These are phyloP conservation scores for Phytophthora macrochlamydospora DNA, from an alignment of 352 stramenopile genomes.

Conservation along the genomic window DNA sequence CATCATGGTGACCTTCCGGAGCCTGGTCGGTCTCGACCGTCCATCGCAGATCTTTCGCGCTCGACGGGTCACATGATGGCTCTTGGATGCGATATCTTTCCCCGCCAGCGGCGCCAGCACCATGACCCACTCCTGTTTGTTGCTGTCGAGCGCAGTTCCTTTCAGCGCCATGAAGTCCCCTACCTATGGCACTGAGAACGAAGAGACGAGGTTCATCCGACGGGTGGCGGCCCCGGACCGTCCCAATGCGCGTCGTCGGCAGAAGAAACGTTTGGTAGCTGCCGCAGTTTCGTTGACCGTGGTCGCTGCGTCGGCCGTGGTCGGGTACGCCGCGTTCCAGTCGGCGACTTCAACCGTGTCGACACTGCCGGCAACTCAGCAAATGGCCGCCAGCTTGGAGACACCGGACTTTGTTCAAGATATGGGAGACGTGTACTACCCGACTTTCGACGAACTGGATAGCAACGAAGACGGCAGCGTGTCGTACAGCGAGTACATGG, in stretches of 20 bases:
- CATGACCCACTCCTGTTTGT: too few relatives aligned
- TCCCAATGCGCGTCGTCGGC: too few relatives aligned
- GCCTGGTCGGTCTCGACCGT: too few relatives aligned
- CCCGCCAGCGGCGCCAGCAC: too few relatives aligned
- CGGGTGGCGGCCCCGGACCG: slow-evolving; percentile 26
- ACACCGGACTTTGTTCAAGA: slow-evolving; percentile 38
- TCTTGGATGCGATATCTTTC: too few relatives aligned
- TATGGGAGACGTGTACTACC: slow-evolving; percentile 48
- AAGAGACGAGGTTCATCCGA: slow-evolving; percentile 64
- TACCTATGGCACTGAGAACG: slow-evolving; percentile 64
- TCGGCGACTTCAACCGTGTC: background rate
- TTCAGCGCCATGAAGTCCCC: slow-evolving; percentile 54
- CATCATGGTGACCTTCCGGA: too few relatives aligned
- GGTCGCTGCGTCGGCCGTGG: slow-evolving; percentile 42
- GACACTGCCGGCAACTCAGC: slow-evolving; percentile 19
- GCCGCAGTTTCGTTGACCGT: slow-evolving; percentile 43
- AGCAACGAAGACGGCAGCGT: slow-evolving; percentile 37
- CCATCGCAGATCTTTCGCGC: too few relatives aligned
- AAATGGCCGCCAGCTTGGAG: slow-evolving; percentile 18
- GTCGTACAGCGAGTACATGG: slow-evolving; percentile 43
- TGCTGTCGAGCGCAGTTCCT: too few relatives aligned
- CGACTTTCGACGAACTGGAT: slow-evolving; percentile 44
- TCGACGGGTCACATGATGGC: too few relatives aligned
- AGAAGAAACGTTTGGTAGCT: slow-evolving; percentile 1
- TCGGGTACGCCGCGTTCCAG: slow-evolving; percentile 48